A percentile compares a stretch with the other conserved stretches of the same genome.
phyloP scores from a whole-genome alignment of 2,329 filamentous ascomycete genomes.

The Botrytis cinerea region DNA sequence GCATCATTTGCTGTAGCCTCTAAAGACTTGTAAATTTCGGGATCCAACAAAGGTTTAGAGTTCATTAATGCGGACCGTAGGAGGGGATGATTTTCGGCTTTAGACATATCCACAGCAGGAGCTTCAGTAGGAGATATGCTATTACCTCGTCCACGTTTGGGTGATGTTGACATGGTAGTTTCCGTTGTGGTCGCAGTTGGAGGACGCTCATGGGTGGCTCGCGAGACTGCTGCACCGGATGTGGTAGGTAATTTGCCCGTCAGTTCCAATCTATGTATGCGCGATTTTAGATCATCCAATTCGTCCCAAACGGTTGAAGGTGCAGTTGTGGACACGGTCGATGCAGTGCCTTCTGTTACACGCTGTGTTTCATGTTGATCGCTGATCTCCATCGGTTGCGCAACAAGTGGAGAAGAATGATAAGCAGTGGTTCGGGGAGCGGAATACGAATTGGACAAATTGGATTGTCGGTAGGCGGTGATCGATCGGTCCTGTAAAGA shows the following conservation, averaged over 20 bases:
- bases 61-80: constrained; percentile 80
- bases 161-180: constrained; percentile 88
- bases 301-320: constrained; percentile 98
- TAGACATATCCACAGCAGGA: constrained; percentile 46
- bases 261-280: constrained; percentile 85
- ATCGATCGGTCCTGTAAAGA: constrained; percentile 32
- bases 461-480: constrained; percentile 41
- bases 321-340: constrained; percentile 82
- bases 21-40: constrained; percentile 74
- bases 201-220: constrained; percentile 68
- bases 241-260: constrained; percentile 85
- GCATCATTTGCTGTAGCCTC: constrained; percentile 84
- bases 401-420: constrained; percentile 62
- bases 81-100: constrained; percentile 69
- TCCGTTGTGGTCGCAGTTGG: constrained; percentile 87
- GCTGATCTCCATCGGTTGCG: constrained; percentile 47
- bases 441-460: constrained; percentile 38
- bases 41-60: constrained; percentile 67
- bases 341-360: constrained; percentile 72
- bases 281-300: constrained; percentile 89
- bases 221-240: constrained; percentile 75
- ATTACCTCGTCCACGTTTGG: constrained; percentile 66
- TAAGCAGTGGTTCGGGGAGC: constrained; percentile 37
- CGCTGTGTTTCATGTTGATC: constrained; percentile 48
- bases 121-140: constrained; percentile 49